Evolutionary conservation across 768 basidiomycete species (phyloP).

Genomic region (Leccinum pellstonianum): DNA sequence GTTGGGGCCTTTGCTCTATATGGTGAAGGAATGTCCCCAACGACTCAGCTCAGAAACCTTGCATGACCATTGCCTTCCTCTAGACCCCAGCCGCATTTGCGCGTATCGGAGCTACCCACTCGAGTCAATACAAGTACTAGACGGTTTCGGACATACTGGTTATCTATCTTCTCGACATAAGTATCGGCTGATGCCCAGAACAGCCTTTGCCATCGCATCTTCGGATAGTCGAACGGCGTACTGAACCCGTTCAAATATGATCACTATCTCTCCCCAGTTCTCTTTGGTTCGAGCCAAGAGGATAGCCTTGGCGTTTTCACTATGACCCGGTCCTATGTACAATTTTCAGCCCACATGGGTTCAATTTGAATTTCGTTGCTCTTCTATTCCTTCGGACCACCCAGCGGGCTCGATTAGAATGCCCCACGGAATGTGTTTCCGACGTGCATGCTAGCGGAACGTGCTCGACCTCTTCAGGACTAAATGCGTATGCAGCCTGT

Average conservation of each 20-base stretch:
- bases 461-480: background rate
- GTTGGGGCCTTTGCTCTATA: conserved; percentile 2
- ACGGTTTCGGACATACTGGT: background rate
- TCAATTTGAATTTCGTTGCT: conserved; percentile 12
- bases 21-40: conserved; percentile 5
- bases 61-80: conserved; percentile 5
- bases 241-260: background rate
- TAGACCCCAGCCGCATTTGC: background rate
- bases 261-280: background rate
- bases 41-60: background rate
- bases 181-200: conserved; percentile 3
- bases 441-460: conserved; percentile 7
- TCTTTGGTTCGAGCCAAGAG: background rate
- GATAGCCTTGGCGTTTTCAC: background rate
- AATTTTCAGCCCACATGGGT: background rate
- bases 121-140: conserved; percentile 4
- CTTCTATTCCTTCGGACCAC: conserved; percentile 3
- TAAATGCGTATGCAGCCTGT: background rate
- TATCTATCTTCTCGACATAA: conserved; percentile 3
- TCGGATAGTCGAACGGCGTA: conserved; percentile 3
- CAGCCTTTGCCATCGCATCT: background rate
- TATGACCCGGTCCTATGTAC: background rate
- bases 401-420: background rate
- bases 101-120: background rate
- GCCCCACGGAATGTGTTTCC: background rate